These are phyloP conservation scores for Tulasnella sp. DNA, from an alignment of 768 basidiomycete species.

Conservation along the genomic window DNA sequence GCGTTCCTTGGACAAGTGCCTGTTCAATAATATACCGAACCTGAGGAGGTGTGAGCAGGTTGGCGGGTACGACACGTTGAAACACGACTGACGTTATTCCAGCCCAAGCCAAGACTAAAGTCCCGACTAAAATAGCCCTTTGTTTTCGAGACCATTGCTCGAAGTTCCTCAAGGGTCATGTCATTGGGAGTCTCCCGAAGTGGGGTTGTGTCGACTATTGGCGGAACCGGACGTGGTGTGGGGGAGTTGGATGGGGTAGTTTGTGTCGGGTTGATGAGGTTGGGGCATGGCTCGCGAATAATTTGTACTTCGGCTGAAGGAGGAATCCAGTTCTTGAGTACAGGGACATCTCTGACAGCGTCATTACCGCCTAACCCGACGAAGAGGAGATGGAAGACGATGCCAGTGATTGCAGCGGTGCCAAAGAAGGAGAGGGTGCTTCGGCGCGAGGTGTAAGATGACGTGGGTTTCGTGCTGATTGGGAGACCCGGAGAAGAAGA, in stretches of 20 bases:
- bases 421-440: conserved; percentile 16
- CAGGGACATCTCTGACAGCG: conserved; percentile 3
- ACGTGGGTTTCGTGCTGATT: conserved; percentile 12
- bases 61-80: not conserved
- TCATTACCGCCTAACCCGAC: not conserved
- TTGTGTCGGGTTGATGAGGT: not conserved
- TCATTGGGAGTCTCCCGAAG: conserved; percentile 20
- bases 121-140: conserved; percentile 36
- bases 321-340: conserved; percentile 12
- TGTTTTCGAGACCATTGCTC: conserved; percentile 28
- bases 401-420: conserved; percentile 16
- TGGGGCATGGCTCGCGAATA: not conserved
- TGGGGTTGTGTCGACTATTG: not conserved
- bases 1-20: conserved; percentile 32
- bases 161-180: conserved; percentile 27
- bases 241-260: not conserved
- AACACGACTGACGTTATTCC: conserved; percentile 34
- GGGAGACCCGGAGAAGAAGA: not conserved
- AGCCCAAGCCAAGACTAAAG: conserved; percentile 34
- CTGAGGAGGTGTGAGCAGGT: conserved; percentile 20
- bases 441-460: not conserved
- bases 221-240: not conserved
- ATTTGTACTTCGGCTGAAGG: not conserved
- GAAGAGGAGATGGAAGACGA: conserved; percentile 19
- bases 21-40: conserved; percentile 41